Base-by-base conservation (phyloP, 176 grass and related monocot species). In the Oryza rufipogon region DNA sequence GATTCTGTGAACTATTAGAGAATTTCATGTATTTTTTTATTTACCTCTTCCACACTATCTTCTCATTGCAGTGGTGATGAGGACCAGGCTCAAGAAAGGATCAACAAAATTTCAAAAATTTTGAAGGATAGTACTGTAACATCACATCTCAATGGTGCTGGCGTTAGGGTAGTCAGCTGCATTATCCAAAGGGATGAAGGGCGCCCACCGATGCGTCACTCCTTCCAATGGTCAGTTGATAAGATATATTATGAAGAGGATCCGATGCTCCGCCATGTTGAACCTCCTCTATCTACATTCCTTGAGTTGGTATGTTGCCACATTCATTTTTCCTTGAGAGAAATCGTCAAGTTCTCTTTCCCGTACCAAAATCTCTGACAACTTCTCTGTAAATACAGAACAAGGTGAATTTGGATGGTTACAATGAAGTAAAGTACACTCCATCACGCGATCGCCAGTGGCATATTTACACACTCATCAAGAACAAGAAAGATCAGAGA, bases 171-270 rank as follows among this genome's bases (percentile, higher is more conserved):
- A 78, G 89, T 99, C 54, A 96, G 91, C 77, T 99, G 96, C 81
- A 99, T 99, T 86, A 99, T 99, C 83, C 91, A 99, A 71, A 96
- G 96, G 85, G 96, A 99, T 87, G 96, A 99, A 87, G 96, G 96
- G 42, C 93, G 96, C 63, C 42, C 93, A 1, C 96, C 93, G 65
- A 99, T 99, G 96, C 93, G 96, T 46, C 96, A 99, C 82, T 99
- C 93, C 72, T 96, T 99, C 79, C 91, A 92, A 66, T 99, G 96
- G 96, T 93, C 91, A 45, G 63, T 78, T 73, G 90, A 92, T 75
- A 99, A 94, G 64, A 66, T 88, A 63, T 96, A 99, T 87, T 96
- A 92, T 88, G 96, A 94, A 51, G 96, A 99, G 87, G 93, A 94
- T 45, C 96, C 96, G 30, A 87, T 96, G 82, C 93, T 99, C 76